phyloP scores from a whole-genome alignment of 495 filamentous ascomycete species.

The Neurospora pannonica region DNA sequence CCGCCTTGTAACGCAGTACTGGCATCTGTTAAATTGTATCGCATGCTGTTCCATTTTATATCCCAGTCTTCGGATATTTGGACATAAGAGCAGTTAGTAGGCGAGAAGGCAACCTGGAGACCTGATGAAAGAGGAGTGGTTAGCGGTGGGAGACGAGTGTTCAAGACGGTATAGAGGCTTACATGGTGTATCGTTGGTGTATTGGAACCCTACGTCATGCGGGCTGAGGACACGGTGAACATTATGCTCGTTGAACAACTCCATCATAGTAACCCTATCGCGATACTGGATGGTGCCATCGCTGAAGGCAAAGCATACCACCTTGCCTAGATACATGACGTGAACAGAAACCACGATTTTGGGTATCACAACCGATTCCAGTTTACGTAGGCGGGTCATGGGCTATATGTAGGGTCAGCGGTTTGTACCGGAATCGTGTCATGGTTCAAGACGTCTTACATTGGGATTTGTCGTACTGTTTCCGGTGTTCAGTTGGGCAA shows the following conservation, averaged over 20 bases:
- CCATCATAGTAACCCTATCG: constrained; percentile 58
- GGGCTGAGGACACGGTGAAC: constrained; percentile 55
- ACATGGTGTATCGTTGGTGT: constrained; percentile 41
- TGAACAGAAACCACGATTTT: constrained; percentile 62
- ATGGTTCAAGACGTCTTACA: background rate
- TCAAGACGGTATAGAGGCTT: constrained; percentile 16
- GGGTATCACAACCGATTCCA: constrained; percentile 54
- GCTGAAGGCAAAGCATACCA: constrained; percentile 58
- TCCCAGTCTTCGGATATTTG: constrained; percentile 56
- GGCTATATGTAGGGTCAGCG: constrained; percentile 32
- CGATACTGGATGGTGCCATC: constrained; percentile 74
- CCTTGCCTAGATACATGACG: constrained; percentile 53
- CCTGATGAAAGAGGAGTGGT: constrained; percentile 27
- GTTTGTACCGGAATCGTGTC: background rate
- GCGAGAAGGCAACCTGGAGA: constrained; percentile 61
- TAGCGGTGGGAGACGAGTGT: constrained; percentile 14
- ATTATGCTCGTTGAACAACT: constrained; percentile 53
- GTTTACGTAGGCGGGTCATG: constrained; percentile 50
- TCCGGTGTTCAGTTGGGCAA: constrained; percentile 61
- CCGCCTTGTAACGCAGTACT: constrained; percentile 30
- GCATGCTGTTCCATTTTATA: constrained; percentile 53
- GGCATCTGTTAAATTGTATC: constrained; percentile 39
- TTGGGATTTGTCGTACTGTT: constrained; percentile 23
- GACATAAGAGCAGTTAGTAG: constrained; percentile 59
- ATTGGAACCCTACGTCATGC: constrained; percentile 66